Conservation (phyloP, 768 basidiomycete species). For the Podaxis sp. region DNA sequence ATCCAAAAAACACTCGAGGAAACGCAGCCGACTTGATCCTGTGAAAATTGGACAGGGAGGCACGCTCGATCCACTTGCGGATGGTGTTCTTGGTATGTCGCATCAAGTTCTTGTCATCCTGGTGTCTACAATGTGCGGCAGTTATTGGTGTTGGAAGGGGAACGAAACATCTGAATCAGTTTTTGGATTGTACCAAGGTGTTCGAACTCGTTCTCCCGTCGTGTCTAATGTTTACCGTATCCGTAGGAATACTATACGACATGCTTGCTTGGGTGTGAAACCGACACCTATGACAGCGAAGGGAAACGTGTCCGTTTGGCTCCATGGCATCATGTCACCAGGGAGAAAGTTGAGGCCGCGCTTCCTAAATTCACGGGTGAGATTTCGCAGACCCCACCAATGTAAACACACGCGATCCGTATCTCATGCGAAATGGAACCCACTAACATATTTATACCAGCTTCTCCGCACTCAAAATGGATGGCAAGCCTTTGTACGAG, state of each 20-base stretch:
- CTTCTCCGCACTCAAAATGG: constrained; percentile 98
- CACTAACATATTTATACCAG: constrained; percentile 34
- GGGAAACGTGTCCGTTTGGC: constrained; percentile 76
- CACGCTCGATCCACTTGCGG: constrained; percentile 93
- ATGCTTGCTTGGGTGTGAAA: constrained; percentile 89
- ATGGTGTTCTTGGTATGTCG: constrained; percentile 81
- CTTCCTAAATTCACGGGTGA: constrained; percentile 78
- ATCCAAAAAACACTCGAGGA: constrained; percentile 39
- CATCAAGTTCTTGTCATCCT: neutral
- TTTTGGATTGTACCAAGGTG: constrained; percentile 89
- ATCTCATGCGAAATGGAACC: constrained; percentile 8
- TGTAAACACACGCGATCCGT: constrained; percentile 45
- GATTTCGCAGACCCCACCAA: constrained; percentile 87
- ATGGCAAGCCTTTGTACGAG: constrained; percentile 91
- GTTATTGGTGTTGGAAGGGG: constrained; percentile 88
- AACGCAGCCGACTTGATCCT: constrained; percentile 30
- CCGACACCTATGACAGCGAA: constrained; percentile 91
- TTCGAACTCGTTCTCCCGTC: neutral
- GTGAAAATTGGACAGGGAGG: constrained; percentile 92
- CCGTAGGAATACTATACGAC: constrained; percentile 86
- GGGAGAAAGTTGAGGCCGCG: constrained; percentile 62
- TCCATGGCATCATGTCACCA: constrained; percentile 81
- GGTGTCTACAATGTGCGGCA: constrained; percentile 23
- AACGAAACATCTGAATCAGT: constrained; percentile 80
- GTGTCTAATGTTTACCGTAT: neutral